Base-by-base conservation (phyloP, 2,329 filamentous ascomycete genomes). In the Stachybotrys chlorohalonatus region DNA sequence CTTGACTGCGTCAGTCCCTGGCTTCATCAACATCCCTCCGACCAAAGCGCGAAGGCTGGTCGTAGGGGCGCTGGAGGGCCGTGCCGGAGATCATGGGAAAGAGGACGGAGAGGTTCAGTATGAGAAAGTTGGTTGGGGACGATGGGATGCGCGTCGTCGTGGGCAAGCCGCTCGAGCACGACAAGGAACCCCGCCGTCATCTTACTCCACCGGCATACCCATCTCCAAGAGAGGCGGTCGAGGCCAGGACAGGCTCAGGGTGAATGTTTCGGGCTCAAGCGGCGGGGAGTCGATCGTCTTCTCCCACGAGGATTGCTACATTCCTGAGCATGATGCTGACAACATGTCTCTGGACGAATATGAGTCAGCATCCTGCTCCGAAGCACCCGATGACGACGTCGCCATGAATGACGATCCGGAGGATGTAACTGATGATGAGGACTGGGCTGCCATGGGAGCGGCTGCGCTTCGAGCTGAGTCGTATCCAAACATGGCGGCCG, bases 91-190 rank as follows among this genome's bases (percentile, higher is more conserved):
- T 59, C 79, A 80, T 56, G 83, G 84, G 57, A 81, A 82, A 55
- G 68, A 81, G 57, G 78, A 85, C 58, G 85, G 86, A 60, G 85
- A 90, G 62, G 86, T 94, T 64, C 80, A 86, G 66, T 97, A 95
- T 67, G 89, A 95, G 70, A 97, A 97, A 78, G 90, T 96, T 56
- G 93, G 93, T 66, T 97, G 93, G 93, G 94, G 94, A 56, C 85
- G 91, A 61, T 99, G 93, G 93, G 89, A 95, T 70, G 94, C 92
- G 58, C 85, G 85, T 67, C 80, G 83, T 68, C 84, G 84, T 63
- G 89, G 86, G 54, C 82, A 89, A 58, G 74, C 80, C 48, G 63
- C 74, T 58, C 75, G 77, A 59, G 68, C 75, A 56, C 75, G 68
- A 68, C 75, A 63, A 61, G 66, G 68, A 66, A 68, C 70, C 64